A percentile compares a stretch with the other conserved stretches of the same genome.
These are phyloP conservation scores for Yarrowia sp. DNA, from an alignment of 805 yeast genomes.

Conservation along the genomic window DNA sequence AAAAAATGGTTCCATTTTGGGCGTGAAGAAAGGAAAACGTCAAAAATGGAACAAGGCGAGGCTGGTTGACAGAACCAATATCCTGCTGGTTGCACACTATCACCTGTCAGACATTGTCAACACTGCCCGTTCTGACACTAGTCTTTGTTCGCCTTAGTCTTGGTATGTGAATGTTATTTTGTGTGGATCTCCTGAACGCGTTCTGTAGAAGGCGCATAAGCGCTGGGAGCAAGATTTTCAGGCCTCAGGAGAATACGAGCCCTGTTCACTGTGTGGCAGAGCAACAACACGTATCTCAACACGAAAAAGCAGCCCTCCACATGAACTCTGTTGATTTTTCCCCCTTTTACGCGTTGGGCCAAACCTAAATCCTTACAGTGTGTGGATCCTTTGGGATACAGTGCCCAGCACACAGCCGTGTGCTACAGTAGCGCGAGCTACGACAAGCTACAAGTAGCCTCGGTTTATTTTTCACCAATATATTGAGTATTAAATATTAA, in stretches of 20 bases:
- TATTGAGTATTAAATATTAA: conserved; percentile 2
- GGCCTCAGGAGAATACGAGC: neutral
- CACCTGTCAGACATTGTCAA: neutral
- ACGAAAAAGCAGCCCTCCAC: too few species aligned
- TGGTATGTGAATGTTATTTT: neutral
- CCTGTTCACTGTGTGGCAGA: neutral
- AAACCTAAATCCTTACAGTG: neutral
- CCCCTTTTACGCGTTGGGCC: conserved; percentile 5
- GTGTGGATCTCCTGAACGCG: neutral
- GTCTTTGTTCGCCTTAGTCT: neutral
- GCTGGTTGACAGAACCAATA: too few species aligned
- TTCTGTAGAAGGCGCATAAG: neutral
- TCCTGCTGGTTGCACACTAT: too few species aligned
- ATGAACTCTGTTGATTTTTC: neutral
- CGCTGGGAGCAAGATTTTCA: neutral
- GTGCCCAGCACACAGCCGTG: neutral
- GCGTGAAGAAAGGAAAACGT: neutral
- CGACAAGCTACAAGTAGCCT: too few species aligned
- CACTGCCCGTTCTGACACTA: neutral
- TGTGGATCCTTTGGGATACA: neutral
- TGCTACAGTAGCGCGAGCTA: neutral
- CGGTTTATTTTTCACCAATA: too few species aligned
- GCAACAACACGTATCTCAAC: too few species aligned
- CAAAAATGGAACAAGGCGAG: too few species aligned
- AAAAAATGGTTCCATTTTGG: neutral